Evolutionary conservation across 331 rosid genomes (phyloP), one percentile per base, ranked within the genome.

Genomic region (Rhamnella rubrinervis): DNA sequence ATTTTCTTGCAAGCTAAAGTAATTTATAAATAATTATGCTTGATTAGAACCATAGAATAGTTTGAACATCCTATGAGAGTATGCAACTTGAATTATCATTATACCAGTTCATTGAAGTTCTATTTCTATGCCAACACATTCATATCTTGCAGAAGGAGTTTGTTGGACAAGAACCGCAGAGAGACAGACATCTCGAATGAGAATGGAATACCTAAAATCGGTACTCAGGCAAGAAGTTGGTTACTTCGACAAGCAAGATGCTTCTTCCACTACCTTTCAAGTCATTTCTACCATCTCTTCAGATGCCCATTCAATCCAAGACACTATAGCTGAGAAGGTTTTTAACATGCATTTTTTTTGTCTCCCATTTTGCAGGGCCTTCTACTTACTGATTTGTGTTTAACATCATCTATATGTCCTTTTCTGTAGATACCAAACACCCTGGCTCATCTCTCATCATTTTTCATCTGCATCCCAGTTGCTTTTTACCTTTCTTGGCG

Each of bases 81-180:
- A 40, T 11, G 8, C 3, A 40, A 8, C 0, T 40, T 40, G 47
- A 40, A 40, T 40, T 11, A 44, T 15, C 49, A 11, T 44, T 3
- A 4, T 31, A 31, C 35, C 35, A 31, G 12, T 9, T 44, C 49
- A 44, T 44, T 44, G 11, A 44, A 44, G 8, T 53, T 18, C 1
- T 18, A 21, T 19, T 7, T 18, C 23, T 19, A 53, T 53, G 25
- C 58, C 58, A 18, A 53, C 25, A n/a, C 49, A 19, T 12, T 31
- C 14, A 53, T 62, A 66, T 62, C 15, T 55, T 58, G 78, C 75
- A 92, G 97, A 89, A 70, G 97, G 92, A 68, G 55, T 82, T 62
- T 89, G 95, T 77, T 89, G 97, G 96, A 87, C 90, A 25, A 85
- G 96, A 85, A 92, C 89, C 7, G 93, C 89, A 56, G 97, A 92